Evolutionary conservation across 1,284 basidiomycete genomes (phyloP).

Genomic region (Tilletia indica): DNA sequence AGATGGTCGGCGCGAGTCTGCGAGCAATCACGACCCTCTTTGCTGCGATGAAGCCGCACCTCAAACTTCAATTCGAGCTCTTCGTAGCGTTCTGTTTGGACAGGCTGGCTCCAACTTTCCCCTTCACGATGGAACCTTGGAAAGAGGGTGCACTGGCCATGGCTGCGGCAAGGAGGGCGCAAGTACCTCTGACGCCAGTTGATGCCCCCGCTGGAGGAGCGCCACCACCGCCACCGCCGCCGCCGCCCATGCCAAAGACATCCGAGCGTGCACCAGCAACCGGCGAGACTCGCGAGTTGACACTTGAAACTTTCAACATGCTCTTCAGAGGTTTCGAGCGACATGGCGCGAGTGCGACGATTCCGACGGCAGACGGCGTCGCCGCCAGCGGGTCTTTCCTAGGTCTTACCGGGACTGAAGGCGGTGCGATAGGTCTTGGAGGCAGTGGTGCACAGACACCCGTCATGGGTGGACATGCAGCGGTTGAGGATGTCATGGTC

Average conservation of each 20-base stretch:
- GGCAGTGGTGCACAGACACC: background rate
- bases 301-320: slow-evolving; percentile 82
- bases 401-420: background rate
- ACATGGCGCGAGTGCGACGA: background rate
- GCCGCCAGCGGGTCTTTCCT: too few species aligned
- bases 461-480: background rate
- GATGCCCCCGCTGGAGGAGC: slow-evolving; percentile 27
- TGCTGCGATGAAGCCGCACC: slow-evolving; percentile 77
- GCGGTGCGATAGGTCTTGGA: background rate
- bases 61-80: slow-evolving; percentile 95
- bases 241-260: slow-evolving; percentile 62
- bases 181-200: slow-evolving; percentile 32
- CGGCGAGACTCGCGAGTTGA: slow-evolving; percentile 82
- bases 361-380: background rate
- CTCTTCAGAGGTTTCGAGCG: slow-evolving; percentile 61
- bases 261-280: slow-evolving; percentile 63
- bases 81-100: slow-evolving; percentile 92
- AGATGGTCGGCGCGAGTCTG: slow-evolving; percentile 74
- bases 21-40: slow-evolving; percentile 85
- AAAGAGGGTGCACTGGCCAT: slow-evolving; percentile 47
- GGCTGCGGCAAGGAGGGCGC: slow-evolving; percentile 26
- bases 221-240: slow-evolving; percentile 63
- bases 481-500: slow-evolving; percentile 59
- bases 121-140: slow-evolving; percentile 53
- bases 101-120: slow-evolving; percentile 64